Evolutionary conservation across 2,329 filamentous ascomycete species (phyloP).

Genomic region (Talaromyces amestolkiae): DNA sequence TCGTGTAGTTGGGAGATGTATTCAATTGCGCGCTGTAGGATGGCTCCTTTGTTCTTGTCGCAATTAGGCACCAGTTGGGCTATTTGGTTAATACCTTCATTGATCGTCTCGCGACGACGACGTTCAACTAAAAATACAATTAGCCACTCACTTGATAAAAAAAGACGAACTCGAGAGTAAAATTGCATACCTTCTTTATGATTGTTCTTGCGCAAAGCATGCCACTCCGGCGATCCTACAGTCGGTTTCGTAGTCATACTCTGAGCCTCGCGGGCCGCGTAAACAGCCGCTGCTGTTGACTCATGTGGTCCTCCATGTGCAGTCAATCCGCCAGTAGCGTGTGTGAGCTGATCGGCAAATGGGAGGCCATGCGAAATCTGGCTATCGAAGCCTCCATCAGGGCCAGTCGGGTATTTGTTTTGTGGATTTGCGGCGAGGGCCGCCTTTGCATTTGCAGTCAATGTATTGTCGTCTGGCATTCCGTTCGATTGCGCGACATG

Average conservation of each 20-base stretch:
- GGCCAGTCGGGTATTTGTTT: slow-evolving; percentile 46
- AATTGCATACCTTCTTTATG: slow-evolving; percentile 87
- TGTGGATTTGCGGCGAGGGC: slow-evolving; percentile 46
- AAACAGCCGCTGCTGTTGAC: slow-evolving; percentile 60
- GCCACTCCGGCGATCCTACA: slow-evolving; percentile 97
- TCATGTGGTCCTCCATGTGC: slow-evolving; percentile 32
- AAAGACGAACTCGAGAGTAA: neutral
- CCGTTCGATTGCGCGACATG: slow-evolving; percentile 55
- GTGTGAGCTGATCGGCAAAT: slow-evolving; percentile 43
- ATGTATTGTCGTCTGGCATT: slow-evolving; percentile 46
- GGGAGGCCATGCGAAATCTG: slow-evolving; percentile 36
- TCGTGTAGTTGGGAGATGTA: slow-evolving; percentile 81
- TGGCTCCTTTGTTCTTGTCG: slow-evolving; percentile 98
- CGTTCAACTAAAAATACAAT: slow-evolving; percentile 69
- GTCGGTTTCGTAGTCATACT: slow-evolving; percentile 67
- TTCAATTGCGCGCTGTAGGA: slow-evolving; percentile 85
- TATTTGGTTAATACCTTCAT: slow-evolving; percentile 97
- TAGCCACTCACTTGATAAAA: slow-evolving; percentile 21
- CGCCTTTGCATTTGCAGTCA: slow-evolving; percentile 45
- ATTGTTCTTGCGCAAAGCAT: slow-evolving; percentile 94
- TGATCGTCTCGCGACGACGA: slow-evolving; percentile 94
- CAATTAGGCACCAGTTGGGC: slow-evolving; percentile 96
- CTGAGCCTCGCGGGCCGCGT: slow-evolving; percentile 53
- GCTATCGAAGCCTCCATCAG: slow-evolving; percentile 38
- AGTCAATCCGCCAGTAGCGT: slow-evolving; percentile 21